Evolutionary conservation across 345 rosid species (phyloP).

Genomic region (Melaleuca alternifolia): DNA sequence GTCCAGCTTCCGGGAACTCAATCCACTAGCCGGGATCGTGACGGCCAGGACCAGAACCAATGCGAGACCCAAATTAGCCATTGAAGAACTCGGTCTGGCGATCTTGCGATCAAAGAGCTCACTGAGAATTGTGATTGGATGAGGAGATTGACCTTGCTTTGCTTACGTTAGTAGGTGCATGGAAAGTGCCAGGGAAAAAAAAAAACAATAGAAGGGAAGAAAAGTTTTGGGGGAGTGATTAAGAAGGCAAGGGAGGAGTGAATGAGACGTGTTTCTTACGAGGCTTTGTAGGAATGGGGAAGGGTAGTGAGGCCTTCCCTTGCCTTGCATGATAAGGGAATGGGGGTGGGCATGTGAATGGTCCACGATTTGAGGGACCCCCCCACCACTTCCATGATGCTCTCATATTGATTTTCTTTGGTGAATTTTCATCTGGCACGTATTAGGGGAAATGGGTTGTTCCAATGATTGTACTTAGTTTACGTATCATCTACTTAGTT

Average conservation of each 20-base stretch:
- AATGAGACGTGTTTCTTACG: constrained; percentile 6
- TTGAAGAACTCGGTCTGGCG: not conserved
- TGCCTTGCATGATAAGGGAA: constrained; percentile 8
- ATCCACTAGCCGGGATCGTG: not conserved
- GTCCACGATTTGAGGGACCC: constrained; percentile 11
- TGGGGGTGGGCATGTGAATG: constrained; percentile 18
- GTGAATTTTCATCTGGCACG: not conserved
- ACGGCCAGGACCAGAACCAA: not conserved
- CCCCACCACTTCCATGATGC: not conserved
- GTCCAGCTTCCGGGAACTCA: constrained; percentile 11
- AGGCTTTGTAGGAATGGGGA: not conserved
- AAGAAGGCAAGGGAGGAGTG: constrained; percentile 5
- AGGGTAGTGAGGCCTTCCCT: not conserved
- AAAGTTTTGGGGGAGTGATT: not conserved
- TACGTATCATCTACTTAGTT: not conserved
- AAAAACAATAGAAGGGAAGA: not conserved
- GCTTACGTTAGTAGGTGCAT: constrained; percentile 18
- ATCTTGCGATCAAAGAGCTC: not conserved
- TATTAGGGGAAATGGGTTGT: not conserved
- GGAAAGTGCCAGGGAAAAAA: not conserved
- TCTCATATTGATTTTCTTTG: not conserved
- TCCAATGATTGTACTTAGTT: not conserved
- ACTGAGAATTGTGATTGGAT: not conserved
- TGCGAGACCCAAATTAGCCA: not conserved
- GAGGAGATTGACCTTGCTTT: not conserved